Conservation (phyloP, 2,329 filamentous ascomycete species). For the Aspergillus nomiae region DNA sequence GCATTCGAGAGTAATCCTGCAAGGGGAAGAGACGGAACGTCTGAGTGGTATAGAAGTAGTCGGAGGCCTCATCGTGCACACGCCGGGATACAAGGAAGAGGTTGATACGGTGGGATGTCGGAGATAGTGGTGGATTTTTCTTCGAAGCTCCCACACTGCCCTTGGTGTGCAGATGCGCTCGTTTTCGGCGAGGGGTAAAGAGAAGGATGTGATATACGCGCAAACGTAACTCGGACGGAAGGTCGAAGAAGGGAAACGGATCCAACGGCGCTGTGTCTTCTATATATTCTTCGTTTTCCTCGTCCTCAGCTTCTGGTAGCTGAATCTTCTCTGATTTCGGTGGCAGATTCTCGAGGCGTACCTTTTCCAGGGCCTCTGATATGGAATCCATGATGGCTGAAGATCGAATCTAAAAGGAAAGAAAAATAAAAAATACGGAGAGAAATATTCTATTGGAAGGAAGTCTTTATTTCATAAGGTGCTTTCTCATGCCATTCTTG, state of each 20-base stretch:
- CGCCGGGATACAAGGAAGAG: slow-evolving; percentile 45
- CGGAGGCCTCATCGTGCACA: slow-evolving; percentile 54
- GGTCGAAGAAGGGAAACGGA: slow-evolving; percentile 55
- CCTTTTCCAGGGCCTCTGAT: slow-evolving; percentile 25
- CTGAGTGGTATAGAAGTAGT: slow-evolving; percentile 54
- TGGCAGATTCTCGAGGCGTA: slow-evolving; percentile 26
- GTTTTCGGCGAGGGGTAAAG: slow-evolving; percentile 36
- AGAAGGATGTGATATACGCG: slow-evolving; percentile 52
- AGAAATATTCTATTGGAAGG: slow-evolving; percentile 21
- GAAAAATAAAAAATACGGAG: slow-evolving; percentile 15
- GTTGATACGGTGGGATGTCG: slow-evolving; percentile 37
- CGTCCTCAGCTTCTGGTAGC: slow-evolving; percentile 22
- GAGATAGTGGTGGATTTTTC: slow-evolving; percentile 35
- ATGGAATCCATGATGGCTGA: slow-evolving; percentile 22
- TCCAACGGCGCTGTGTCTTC: slow-evolving; percentile 12
- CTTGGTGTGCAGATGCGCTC: slow-evolving; percentile 22
- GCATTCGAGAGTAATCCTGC: slow-evolving; percentile 50
- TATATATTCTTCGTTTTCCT: slow-evolving; percentile 22
- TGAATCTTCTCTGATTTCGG: slow-evolving; percentile 7
- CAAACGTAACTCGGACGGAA: slow-evolving; percentile 57
- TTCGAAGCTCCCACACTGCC: slow-evolving; percentile 40
- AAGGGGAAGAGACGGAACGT: slow-evolving; percentile 57
- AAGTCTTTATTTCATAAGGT: slow-evolving; percentile 9
- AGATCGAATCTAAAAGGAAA: slow-evolving; percentile 5
- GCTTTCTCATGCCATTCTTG: slow-evolving; percentile 29